Conservation (phyloP, 345 rosid genomes). For the Ailanthus altissimus region DNA sequence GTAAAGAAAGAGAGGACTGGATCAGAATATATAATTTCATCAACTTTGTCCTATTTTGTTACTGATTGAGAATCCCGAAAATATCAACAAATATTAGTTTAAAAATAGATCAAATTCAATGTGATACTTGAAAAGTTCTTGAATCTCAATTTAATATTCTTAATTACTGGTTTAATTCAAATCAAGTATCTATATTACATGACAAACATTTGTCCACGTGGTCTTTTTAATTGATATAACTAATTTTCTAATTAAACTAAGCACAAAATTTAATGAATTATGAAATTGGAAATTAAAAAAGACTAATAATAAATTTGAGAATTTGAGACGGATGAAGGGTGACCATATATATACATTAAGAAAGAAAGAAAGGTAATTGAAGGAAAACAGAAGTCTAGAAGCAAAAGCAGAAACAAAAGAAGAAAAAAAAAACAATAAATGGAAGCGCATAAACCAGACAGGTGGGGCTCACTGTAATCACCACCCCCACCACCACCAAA, state of each 20-base stretch:
- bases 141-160: neutral
- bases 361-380: no score
- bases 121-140: neutral
- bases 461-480: slow-evolving; percentile 35
- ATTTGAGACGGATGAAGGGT: no score
- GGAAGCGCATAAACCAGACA: slow-evolving; percentile 44
- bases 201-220: no score
- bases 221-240: no score
- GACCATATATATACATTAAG: no score
- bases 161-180: neutral
- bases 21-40: neutral
- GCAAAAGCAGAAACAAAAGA: neutral
- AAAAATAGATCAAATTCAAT: neutral
- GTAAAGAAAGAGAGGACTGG: neutral
- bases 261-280: no score
- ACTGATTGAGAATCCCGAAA: neutral
- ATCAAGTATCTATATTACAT: no score
- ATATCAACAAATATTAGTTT: neutral
- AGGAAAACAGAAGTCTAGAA: no score
- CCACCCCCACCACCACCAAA: slow-evolving; percentile 25
- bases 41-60: neutral
- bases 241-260: no score
- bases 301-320: no score
- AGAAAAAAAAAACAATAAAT: neutral
- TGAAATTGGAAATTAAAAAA: no score